Evolutionary conservation across 2,329 filamentous ascomycete species (phyloP).

Genomic region (Teratosphaeria zuluensis): DNA sequence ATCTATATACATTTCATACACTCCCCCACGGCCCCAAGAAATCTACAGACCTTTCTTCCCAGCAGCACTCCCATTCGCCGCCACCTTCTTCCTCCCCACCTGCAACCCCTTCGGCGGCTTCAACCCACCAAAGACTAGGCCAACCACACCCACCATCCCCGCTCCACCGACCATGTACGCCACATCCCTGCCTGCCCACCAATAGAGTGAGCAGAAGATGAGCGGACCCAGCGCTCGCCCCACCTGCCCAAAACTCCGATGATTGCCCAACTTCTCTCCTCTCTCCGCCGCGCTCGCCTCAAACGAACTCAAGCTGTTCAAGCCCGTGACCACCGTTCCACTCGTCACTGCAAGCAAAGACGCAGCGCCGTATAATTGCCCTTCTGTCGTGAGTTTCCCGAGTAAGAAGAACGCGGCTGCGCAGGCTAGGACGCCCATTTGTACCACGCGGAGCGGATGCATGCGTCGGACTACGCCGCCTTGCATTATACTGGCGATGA

Average conservation of each 20-base stretch:
- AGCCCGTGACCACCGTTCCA: slow-evolving; percentile 84
- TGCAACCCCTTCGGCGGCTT: slow-evolving; percentile 46
- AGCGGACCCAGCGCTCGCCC: slow-evolving; percentile 80
- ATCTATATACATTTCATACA: background rate
- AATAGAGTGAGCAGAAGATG: slow-evolving; percentile 89
- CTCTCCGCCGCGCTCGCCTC: slow-evolving; percentile 73
- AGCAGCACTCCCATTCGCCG: background rate
- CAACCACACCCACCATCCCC: slow-evolving; percentile 67
- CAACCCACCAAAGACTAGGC: slow-evolving; percentile 60
- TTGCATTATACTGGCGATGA: slow-evolving; percentile 86
- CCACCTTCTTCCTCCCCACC: background rate
- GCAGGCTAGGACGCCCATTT: slow-evolving; percentile 68
- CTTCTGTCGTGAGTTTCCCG: slow-evolving; percentile 55
- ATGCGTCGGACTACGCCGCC: slow-evolving; percentile 82
- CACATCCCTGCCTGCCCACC: slow-evolving; percentile 87
- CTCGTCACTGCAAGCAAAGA: slow-evolving; percentile 80
- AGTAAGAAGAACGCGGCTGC: slow-evolving; percentile 73
- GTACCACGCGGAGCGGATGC: slow-evolving; percentile 69
- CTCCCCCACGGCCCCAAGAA: too few species aligned
- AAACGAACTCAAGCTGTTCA: slow-evolving; percentile 88
- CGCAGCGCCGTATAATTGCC: slow-evolving; percentile 69
- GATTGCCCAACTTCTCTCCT: slow-evolving; percentile 74
- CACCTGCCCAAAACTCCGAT: slow-evolving; percentile 73
- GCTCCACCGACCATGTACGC: slow-evolving; percentile 74
- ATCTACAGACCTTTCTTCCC: background rate